Percentiles rank a stretch among this genome's conserved stretches.
These are phyloP conservation scores for Albifimbria verrucaria DNA, from an alignment of 2,329 filamentous ascomycete species.

Conservation along the genomic window DNA sequence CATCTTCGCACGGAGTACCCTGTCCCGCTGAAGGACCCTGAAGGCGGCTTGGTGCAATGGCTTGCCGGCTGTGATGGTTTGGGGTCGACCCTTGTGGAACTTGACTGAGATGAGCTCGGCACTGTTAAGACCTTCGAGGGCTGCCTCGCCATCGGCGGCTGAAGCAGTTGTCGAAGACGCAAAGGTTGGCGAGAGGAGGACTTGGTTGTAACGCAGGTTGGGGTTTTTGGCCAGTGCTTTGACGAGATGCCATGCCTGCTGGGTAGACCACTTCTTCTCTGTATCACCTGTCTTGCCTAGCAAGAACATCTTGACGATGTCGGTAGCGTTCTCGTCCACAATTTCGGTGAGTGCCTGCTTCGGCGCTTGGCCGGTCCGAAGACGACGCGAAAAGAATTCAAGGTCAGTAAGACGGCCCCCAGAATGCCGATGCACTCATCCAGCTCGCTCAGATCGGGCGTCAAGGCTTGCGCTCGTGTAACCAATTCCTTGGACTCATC, in stretches of 20 bases:
- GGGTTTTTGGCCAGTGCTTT: conserved; percentile 69
- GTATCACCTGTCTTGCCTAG: conserved; percentile 52
- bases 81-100: conserved; percentile 71
- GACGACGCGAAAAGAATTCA: conserved; percentile 85
- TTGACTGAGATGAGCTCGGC: conserved; percentile 81
- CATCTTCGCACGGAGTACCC: conserved; percentile 69
- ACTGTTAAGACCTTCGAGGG: conserved; percentile 76
- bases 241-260: conserved; percentile 90
- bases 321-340: conserved; percentile 80
- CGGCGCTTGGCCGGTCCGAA: conserved; percentile 83
- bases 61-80: conserved; percentile 73
- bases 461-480: conserved; percentile 16
- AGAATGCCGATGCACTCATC: conserved; percentile 78
- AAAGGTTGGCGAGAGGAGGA: conserved; percentile 75
- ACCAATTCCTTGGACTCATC: conserved; percentile 20
- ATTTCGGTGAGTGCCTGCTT: conserved; percentile 81
- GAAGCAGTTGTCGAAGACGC: conserved; percentile 48
- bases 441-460: conserved; percentile 62
- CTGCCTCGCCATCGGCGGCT: conserved; percentile 64
- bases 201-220: conserved; percentile 77
- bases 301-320: conserved; percentile 92
- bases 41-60: conserved; percentile 88
- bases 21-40: conserved; percentile 64
- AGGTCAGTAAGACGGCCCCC: conserved; percentile 94
- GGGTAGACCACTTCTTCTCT: conserved; percentile 67